Evolutionary conservation across 2,329 filamentous ascomycete species (phyloP).

Genomic region (Metarhizium brunneum): DNA sequence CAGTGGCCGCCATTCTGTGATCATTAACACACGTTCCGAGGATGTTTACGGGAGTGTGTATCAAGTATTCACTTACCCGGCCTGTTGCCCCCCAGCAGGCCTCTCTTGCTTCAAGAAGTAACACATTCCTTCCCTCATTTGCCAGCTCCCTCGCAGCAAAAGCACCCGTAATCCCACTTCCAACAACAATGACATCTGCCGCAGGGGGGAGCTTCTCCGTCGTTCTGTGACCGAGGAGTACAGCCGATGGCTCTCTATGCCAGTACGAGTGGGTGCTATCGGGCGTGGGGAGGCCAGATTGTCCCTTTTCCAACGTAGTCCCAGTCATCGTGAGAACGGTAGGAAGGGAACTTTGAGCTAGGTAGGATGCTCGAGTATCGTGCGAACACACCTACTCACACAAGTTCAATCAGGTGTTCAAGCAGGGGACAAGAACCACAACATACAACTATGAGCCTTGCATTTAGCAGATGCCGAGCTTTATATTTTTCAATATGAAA

Average conservation of each 20-base stretch:
- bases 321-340: constrained; percentile 19
- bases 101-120: constrained; percentile 71
- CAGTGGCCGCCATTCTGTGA: constrained; percentile 61
- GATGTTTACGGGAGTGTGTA: not conserved
- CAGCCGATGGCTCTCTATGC: constrained; percentile 57
- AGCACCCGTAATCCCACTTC: constrained; percentile 68
- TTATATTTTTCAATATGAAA: no score
- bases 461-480: no score
- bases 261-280: constrained; percentile 61
- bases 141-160: constrained; percentile 58
- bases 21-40: not conserved
- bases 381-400: no score
- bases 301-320: constrained; percentile 20
- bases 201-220: constrained; percentile 51
- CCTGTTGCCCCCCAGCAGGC: constrained; percentile 78
- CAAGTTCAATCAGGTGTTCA: no score
- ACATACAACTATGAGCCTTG: no score
- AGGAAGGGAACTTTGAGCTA: not conserved
- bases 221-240: constrained; percentile 58
- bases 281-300: constrained; percentile 49
- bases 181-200: constrained; percentile 63
- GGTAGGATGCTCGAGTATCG: no score
- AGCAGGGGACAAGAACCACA: no score
- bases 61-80: constrained; percentile 41
- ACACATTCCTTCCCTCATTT: constrained; percentile 42